Percentiles rank a stretch among this genome's conserved stretches.
These are phyloP conservation scores for Yamadazyma songkhlaensis DNA, from an alignment of 1,139 yeast genomes.

Conservation along the genomic window DNA sequence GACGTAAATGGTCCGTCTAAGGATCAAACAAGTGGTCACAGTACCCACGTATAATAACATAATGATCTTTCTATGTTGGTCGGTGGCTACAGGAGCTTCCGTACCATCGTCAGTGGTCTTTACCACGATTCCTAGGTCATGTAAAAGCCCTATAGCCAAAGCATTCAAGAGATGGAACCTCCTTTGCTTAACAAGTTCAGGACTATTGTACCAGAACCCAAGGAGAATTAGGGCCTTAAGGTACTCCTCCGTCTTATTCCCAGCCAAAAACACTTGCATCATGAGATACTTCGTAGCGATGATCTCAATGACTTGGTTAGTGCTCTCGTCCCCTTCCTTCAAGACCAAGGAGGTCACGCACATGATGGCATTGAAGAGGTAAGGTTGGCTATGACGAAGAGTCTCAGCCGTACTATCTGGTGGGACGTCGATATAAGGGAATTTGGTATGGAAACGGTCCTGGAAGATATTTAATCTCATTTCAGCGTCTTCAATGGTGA, in stretches of 20 bases:
- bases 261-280: constrained; percentile 63
- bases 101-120: constrained; percentile 15
- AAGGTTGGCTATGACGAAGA: constrained; percentile 53
- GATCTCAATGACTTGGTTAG: constrained; percentile 47
- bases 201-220: constrained; percentile 78
- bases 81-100: constrained; percentile 14
- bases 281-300: constrained; percentile 57
- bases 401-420: constrained; percentile 40
- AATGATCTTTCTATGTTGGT: constrained; percentile 44
- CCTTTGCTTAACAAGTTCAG: constrained; percentile 77
- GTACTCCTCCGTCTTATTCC: constrained; percentile 70
- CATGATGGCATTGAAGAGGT: constrained; percentile 63
- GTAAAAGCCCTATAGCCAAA: constrained; percentile 65
- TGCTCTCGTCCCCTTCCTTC: constrained; percentile 29
- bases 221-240: constrained; percentile 60
- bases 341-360: constrained; percentile 52
- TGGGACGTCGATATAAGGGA: constrained; percentile 58
- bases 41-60: constrained; percentile 49
- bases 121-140: constrained; percentile 73
- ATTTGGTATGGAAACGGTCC: constrained; percentile 32
- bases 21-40: constrained; percentile 51
- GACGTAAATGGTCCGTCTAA: constrained; percentile 51
- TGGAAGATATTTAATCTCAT: constrained; percentile 43
- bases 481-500: constrained; percentile 50
- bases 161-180: constrained; percentile 70